A percentile compares a stretch with the other conserved stretches of the same genome.
phyloP scores from a whole-genome alignment of 2,329 filamentous ascomycete species.

The Elsinoe australis region DNA sequence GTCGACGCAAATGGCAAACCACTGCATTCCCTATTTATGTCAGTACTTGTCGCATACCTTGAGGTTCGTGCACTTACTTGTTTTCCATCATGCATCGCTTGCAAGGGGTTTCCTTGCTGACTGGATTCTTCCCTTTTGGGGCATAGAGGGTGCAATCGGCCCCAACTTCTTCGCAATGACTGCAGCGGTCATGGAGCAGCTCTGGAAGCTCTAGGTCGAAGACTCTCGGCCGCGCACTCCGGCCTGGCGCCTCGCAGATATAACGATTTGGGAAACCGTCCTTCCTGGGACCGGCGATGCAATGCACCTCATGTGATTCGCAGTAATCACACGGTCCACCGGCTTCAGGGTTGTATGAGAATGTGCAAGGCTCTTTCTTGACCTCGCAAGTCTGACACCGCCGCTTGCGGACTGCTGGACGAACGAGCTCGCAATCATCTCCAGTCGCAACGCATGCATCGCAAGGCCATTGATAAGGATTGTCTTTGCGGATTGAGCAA shows the following conservation, averaged over 20 bases:
- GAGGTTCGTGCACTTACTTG: not conserved
- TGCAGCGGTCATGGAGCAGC: not conserved
- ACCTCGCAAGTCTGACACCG: slow-evolving; percentile 31
- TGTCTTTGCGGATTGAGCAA: slow-evolving; percentile 33
- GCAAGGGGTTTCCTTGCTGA: not conserved
- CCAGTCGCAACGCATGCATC: slow-evolving; percentile 27
- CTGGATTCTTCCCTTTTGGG: not conserved
- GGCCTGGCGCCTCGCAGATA: slow-evolving; percentile 18
- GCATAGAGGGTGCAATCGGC: not conserved
- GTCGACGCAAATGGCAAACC: not conserved
- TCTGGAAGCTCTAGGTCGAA: not conserved
- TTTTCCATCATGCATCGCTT: not conserved
- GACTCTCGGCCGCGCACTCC: not conserved
- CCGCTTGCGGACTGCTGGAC: slow-evolving; percentile 29
- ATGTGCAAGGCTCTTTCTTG: slow-evolving; percentile 30
- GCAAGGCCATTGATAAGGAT: slow-evolving; percentile 32
- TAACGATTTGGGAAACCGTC: slow-evolving; percentile 21
- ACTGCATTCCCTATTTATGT: not conserved
- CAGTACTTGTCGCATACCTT: not conserved
- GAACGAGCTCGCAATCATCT: slow-evolving; percentile 33
- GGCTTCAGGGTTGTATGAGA: slow-evolving; percentile 25
- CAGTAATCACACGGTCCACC: slow-evolving; percentile 31
- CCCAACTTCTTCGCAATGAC: not conserved
- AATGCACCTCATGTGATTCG: slow-evolving; percentile 24
- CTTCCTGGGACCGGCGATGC: slow-evolving; percentile 33